Conservation (phyloP, 1,284 basidiomycete genomes). For the Rhodotorula sp. region DNA sequence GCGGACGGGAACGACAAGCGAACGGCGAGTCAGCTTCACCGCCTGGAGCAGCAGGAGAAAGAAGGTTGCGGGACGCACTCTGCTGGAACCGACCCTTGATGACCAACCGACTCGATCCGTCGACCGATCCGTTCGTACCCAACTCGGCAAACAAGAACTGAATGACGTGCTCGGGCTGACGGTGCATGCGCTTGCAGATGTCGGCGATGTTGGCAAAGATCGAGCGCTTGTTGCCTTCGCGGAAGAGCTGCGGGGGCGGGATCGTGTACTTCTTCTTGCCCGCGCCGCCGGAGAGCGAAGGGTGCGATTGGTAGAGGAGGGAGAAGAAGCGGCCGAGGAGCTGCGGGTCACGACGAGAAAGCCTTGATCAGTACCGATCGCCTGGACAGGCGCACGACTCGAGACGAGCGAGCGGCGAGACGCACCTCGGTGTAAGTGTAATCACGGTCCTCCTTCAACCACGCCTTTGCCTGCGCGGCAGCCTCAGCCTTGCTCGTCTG, state of each 20-base stretch:
- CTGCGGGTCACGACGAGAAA: conserved; percentile 52
- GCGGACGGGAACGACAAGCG: neutral
- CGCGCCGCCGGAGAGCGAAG: conserved; percentile 68
- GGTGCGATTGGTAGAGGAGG: conserved; percentile 89
- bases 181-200: conserved; percentile 98
- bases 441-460: conserved; percentile 84
- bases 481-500: conserved; percentile 57
- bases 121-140: conserved; percentile 95
- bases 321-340: conserved; percentile 90
- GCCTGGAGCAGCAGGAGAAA: neutral
- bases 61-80: conserved; percentile 50
- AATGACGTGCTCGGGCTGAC: conserved; percentile 98
- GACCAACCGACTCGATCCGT: conserved; percentile 86
- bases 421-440: conserved; percentile 88
- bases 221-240: conserved; percentile 94
- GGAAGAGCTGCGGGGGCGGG: conserved; percentile 89
- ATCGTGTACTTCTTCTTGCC: conserved; percentile 90
- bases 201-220: conserved; percentile 96
- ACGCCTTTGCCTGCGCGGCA: conserved; percentile 69
- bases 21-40: neutral
- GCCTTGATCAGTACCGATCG: neutral
- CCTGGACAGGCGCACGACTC: neutral
- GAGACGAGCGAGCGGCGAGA: neutral
- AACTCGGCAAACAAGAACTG: conserved; percentile 97
- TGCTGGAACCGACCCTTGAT: conserved; percentile 98